Evolutionary conservation across 2,329 filamentous ascomycete species (phyloP).

Genomic region (Penicillium sp.): DNA sequence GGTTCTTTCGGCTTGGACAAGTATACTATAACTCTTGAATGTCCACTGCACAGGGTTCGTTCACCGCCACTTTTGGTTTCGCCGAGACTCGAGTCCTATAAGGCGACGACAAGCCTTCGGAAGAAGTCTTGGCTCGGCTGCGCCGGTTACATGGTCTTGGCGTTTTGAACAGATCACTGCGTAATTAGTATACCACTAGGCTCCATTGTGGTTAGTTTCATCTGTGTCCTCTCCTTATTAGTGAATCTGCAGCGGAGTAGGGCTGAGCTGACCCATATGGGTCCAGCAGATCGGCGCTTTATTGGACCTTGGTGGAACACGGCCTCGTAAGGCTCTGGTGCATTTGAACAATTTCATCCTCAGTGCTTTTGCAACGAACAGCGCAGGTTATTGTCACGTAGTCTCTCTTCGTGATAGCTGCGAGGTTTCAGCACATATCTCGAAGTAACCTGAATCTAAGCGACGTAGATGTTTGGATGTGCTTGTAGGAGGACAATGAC

Average conservation of each 20-base stretch:
- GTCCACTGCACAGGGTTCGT: constrained; percentile 4
- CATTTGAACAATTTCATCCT: too few relatives aligned
- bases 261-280: constrained; percentile 17
- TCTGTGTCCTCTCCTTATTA: constrained; percentile 8
- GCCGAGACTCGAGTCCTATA: constrained; percentile 16
- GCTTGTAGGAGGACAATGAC: neutral
- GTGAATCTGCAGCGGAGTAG: constrained; percentile 16
- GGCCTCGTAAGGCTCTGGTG: constrained; percentile 2
- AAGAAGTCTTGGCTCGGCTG: constrained; percentile 26
- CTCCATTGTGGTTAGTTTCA: neutral
- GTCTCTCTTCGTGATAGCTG: too few relatives aligned
- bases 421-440: too few relatives aligned
- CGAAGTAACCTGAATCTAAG: too few relatives aligned
- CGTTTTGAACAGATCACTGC: neutral
- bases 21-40: neutral
- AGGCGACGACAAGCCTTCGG: constrained; percentile 28
- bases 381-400: too few relatives aligned
- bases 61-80: constrained; percentile 18
- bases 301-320: constrained; percentile 17
- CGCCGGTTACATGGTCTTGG: neutral
- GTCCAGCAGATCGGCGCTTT: constrained; percentile 16
- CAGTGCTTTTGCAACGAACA: too few relatives aligned
- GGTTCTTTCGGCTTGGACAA: too few relatives aligned
- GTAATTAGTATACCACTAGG: constrained; percentile 5
- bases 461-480: too few relatives aligned